Percentiles rank a stretch among this genome's conserved stretches.
phyloP scores from a whole-genome alignment of 1,139 yeast genomes.

The Citeromyces hawaiiensis region DNA sequence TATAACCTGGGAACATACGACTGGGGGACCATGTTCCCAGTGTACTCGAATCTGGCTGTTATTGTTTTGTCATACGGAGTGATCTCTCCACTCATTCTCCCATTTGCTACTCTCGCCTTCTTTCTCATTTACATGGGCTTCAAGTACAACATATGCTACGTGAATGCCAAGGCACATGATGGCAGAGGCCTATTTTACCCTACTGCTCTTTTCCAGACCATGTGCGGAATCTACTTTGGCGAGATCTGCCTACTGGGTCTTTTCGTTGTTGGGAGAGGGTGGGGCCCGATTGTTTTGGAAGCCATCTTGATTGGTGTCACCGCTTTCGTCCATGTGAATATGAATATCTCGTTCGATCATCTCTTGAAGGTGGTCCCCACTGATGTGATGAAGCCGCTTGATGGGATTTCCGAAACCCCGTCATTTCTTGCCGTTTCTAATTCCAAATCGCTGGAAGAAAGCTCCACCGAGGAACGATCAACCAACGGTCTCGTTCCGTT shows the following conservation, averaged over 20 bases:
- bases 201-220: conserved; percentile 49
- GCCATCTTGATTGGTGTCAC: conserved; percentile 37
- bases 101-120: conserved; percentile 36
- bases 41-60: conserved; percentile 69
- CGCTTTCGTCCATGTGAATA: conserved; percentile 35
- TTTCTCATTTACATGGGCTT: conserved; percentile 43
- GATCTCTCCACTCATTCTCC: conserved; percentile 62
- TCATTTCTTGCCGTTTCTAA: conserved; percentile 19
- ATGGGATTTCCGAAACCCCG: conserved; percentile 54
- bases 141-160: conserved; percentile 42
- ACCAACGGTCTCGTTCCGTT: conserved; percentile 11
- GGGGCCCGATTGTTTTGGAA: conserved; percentile 64
- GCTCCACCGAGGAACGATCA: background rate
- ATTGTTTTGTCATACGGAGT: conserved; percentile 68
- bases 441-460: background rate
- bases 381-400: conserved; percentile 58
- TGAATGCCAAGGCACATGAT: conserved; percentile 41
- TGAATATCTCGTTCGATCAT: conserved; percentile 52
- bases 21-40: conserved; percentile 89
- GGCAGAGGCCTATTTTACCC: conserved; percentile 58
- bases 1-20: conserved; percentile 42
- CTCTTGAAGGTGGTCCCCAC: conserved; percentile 46
- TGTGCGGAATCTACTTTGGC: conserved; percentile 53
- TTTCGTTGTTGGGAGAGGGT: conserved; percentile 55
- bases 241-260: conserved; percentile 54